Percentiles rank a stretch among this genome's conserved stretches.
phyloP scores from a whole-genome alignment of 1,284 basidiomycete genomes.

The Ganoderma sp. region DNA sequence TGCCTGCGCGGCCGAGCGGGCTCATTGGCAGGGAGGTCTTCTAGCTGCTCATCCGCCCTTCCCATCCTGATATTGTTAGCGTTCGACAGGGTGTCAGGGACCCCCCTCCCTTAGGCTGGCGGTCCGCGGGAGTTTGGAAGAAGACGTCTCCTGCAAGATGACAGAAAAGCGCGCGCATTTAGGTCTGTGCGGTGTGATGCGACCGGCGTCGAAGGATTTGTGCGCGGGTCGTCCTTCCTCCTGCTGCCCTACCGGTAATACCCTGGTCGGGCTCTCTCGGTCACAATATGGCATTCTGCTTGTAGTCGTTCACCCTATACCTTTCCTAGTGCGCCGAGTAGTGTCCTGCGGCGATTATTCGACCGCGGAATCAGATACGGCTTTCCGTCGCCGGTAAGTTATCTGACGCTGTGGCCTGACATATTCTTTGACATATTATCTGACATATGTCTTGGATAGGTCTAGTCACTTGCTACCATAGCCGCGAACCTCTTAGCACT shows the following conservation, averaged over 20 bases:
- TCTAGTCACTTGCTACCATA: neutral
- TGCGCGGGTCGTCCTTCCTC: neutral
- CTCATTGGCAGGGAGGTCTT: neutral
- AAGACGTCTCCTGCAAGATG: neutral
- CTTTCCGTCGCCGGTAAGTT: neutral
- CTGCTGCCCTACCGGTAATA: neutral
- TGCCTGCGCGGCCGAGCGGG: neutral
- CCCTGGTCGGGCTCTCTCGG: neutral
- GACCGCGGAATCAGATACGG: conserved; percentile 2
- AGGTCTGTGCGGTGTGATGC: conserved; percentile 1
- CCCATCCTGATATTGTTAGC: neutral
- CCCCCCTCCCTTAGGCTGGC: neutral
- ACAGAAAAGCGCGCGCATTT: neutral
- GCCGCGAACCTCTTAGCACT: neutral
- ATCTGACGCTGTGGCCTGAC: neutral
- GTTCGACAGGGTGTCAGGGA: neutral
- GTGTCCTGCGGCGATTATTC: neutral
- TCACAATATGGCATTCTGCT: neutral
- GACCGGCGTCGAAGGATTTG: neutral
- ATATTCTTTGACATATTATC: neutral
- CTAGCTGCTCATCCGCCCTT: neutral
- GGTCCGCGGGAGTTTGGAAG: neutral
- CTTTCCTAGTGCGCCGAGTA: neutral
- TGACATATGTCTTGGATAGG: conserved; percentile 1
- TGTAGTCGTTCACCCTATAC: neutral